A percentile compares a stretch with the other conserved stretches of the same genome.
Conservation (phyloP, 192 early-diverging fungal genomes). For the Backusella sp. region DNA sequence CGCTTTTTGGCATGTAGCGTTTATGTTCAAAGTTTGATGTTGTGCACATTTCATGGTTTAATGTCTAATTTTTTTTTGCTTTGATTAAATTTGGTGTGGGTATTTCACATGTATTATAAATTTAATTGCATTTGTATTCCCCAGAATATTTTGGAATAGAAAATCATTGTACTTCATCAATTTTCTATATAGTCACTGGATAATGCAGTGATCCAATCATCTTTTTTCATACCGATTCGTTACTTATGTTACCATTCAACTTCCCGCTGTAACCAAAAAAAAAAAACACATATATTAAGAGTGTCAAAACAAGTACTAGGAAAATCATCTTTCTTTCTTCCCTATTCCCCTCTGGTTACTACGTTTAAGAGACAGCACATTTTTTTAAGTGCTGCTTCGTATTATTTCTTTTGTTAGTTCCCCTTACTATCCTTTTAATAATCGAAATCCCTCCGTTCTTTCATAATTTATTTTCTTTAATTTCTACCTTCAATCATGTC, state of each 20-base stretch:
- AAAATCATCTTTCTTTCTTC: not conserved
- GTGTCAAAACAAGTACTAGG: not conserved
- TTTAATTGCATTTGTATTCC: slow-evolving; percentile 9
- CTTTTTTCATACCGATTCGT: not conserved
- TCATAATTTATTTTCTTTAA: not conserved
- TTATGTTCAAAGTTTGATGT: not conserved
- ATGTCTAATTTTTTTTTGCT: not conserved
- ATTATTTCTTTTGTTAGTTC: slow-evolving; percentile 1
- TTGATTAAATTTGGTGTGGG: slow-evolving; percentile 7
- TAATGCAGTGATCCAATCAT: not conserved
- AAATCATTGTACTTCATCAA: not conserved
- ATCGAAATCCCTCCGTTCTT: slow-evolving; percentile 6
- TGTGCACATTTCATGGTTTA: not conserved
- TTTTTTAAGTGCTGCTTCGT: not conserved
- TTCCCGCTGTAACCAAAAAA: not conserved
- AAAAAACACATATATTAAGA: not conserved
- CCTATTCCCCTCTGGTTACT: not conserved
- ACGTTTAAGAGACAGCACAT: not conserved
- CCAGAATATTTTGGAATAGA: not conserved
- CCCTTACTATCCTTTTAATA: slow-evolving; percentile 9
- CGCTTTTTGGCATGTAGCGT: not conserved
- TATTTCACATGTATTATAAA: not conserved
- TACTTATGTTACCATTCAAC: slow-evolving; percentile 9
- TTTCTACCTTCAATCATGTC: not conserved
- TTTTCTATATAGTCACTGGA: not conserved